Base-by-base conservation (phyloP, 2,329 filamentous ascomycete genomes). In the Myrmaecium sp. region DNA sequence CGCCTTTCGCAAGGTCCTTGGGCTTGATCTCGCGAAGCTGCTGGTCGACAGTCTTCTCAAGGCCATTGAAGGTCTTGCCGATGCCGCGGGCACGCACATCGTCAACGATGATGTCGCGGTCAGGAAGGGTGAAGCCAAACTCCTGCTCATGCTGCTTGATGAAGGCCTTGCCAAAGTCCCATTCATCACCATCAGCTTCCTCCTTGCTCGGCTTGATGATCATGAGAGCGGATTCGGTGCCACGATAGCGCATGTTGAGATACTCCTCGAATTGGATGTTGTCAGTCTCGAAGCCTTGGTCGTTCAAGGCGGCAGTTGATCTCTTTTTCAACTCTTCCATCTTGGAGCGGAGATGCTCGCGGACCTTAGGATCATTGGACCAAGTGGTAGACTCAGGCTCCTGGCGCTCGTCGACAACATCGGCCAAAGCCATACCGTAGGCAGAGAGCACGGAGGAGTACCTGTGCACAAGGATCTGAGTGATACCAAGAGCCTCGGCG, bases 151-250 rank as follows among this genome's bases (percentile, higher is more conserved):
- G 84, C 39, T 92, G 81, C 39, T 73, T 71, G 17, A 91, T 61
- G 42, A 95, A 94, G 0, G 81, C 83, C 36, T 74, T 68, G 3
- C 75, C 81, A 51, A 84, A 94, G 1, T 74, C 77, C 78, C 79
- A 91, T 6, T 74, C 66, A 29, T 79, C 69, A 5, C 69, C 72
- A 32, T 69, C 54, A 0, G 62, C 62, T 30, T 80, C 73, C 26
- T 71, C 65, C 19, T 63, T 54, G 3, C 52, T 64, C 0, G 83
- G 81, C 49, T 76, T 81, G 36, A 89, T 56, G 25, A 92, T 70
- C 83, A 93, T 94, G 21, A 93, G 62, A 1, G 83, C 80, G 5
- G 82, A 91, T 46, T 93, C 83, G 0, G 83, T 93, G 7, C 83
- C 83, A 18, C 81, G 69, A 43, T 93, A 93, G 30, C 84, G 64